Base-by-base conservation (phyloP, 1,284 basidiomycete species). In the Cystobasidiaceae sp. region DNA sequence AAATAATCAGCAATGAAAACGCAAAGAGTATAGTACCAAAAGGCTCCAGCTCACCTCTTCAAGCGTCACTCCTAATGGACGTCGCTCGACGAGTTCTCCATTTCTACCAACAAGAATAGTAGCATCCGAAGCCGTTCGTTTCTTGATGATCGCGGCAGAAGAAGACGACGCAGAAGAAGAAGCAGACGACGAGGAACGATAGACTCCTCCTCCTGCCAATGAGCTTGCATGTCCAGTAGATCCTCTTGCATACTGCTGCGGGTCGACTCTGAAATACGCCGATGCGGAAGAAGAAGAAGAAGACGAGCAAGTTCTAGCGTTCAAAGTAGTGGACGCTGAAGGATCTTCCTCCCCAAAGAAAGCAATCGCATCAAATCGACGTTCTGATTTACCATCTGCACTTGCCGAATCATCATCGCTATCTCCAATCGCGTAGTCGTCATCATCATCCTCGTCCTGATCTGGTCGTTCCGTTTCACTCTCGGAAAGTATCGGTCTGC, bases 1-100 rank as follows among this genome's bases (percentile, higher is more conserved):
- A 13, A 23, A 15, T 11, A 48, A 23, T 25, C 9, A 48, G 9
- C 9, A 13, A 48, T 17, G 23, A 48, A 39, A 39, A 50, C 25
- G 32, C 48, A 27, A 27, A 8, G n/a, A 23, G 13, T 6, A 4
- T 25, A 8, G 46, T 27, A 27, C 11, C 9, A 48, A 48, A 25
- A 8, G n/a, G n/a, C n/a, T 27, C 6, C 5, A 30, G 25, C 58
- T 61, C 48, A 64, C 61, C 51, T 64, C 61, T 49, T 64, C 61
- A 8, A 64, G 32, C 6, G 61, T 64, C 13, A 64, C 61, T 6
- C 61, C 61, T n/a, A 64, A 27, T 15, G 61, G 61, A 19, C 61
- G 50, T 39, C 33, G 55, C 41, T 64, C 61, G 43, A 64, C 33
- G 17, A 56, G 15, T 27, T 64, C 61, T 6, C 61, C 61, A 45